Evolutionary conservation across 2,329 filamentous ascomycete genomes (phyloP).

Genomic region (Clonostachys byssicola): DNA sequence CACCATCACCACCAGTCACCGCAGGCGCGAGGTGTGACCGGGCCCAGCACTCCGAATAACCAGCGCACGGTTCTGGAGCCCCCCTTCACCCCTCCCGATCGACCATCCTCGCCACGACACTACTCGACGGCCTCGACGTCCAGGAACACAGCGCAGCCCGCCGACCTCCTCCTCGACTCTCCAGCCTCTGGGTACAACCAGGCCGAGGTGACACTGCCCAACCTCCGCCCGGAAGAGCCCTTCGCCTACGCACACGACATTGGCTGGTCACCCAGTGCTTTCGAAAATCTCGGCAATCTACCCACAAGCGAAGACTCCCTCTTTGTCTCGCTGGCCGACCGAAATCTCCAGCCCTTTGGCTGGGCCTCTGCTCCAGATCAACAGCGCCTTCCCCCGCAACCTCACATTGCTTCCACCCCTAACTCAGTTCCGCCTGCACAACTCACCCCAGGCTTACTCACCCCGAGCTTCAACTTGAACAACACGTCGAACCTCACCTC

Average conservation of each 20-base stretch:
- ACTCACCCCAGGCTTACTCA: background rate
- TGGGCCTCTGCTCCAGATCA: background rate
- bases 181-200: background rate
- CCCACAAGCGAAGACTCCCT: constrained; percentile 12
- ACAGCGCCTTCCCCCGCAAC: background rate
- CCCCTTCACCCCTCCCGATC: background rate
- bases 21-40: too few species aligned
- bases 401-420: background rate
- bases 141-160: background rate
- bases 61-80: background rate
- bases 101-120: constrained; percentile 1
- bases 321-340: constrained; percentile 16
- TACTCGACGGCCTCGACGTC: background rate
- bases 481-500: background rate
- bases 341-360: constrained; percentile 16
- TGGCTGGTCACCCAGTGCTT: constrained; percentile 1
- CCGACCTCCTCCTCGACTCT: background rate
- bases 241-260: background rate
- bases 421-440: background rate
- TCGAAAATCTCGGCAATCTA: background rate
- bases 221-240: background rate
- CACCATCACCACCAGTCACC: too few species aligned
- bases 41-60: background rate
- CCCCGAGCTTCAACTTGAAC: background rate
- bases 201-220: background rate